phyloP scores from a whole-genome alignment of 129 eudicot species.

The carrot (Daucus carota) region DH1_v3.0 NC_030384.2:39974001-39974500 shows the following conservation, averaged over 20 bases:
- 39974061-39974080: too few relatives aligned
- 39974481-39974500: neutral
- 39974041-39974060: too few relatives aligned
- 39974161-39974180: neutral
- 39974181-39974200: neutral
- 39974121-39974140: too few relatives aligned
- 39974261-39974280: slow-evolving; percentile 63
- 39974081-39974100: too few relatives aligned
- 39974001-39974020: neutral
- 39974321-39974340: slow-evolving; percentile 99
- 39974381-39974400: slow-evolving; percentile 73
- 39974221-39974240: neutral
- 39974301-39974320: slow-evolving; percentile 99
- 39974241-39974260: neutral
- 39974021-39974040: neutral
- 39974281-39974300: slow-evolving; percentile 89
- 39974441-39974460: neutral
- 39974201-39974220: neutral
- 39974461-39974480: neutral
- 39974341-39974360: slow-evolving; percentile 99
- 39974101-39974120: too few relatives aligned
- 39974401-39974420: slow-evolving; percentile 96
- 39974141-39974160: neutral
- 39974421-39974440: slow-evolving; percentile 96
- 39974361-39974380: slow-evolving; percentile 97